Conservation (phyloP, 2,329 filamentous ascomycete genomes). For the Cladosporium sp. region DNA sequence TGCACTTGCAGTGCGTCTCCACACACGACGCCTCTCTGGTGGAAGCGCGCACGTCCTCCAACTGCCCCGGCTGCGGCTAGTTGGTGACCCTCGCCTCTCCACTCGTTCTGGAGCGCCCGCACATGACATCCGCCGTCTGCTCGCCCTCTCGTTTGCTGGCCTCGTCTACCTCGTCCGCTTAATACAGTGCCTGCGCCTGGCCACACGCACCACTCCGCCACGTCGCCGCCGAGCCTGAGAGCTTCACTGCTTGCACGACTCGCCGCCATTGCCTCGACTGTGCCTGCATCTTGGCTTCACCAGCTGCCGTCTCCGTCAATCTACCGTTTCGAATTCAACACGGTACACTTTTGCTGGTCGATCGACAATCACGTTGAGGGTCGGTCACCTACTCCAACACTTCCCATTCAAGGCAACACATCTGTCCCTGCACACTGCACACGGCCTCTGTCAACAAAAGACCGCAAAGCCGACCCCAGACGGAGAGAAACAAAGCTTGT, state of each 20-base stretch:
- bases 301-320: background rate
- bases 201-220: background rate
- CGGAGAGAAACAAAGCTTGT: slow-evolving; percentile 2
- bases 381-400: background rate
- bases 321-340: slow-evolving; percentile 1
- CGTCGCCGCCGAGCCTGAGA: slow-evolving; percentile 3
- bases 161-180: background rate
- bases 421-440: background rate
- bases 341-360: background rate
- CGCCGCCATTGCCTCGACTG: background rate
- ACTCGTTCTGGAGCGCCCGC: slow-evolving; percentile 9
- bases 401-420: background rate
- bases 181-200: background rate
- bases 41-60: background rate
- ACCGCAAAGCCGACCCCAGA: background rate
- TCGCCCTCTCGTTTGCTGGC: background rate
- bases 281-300: slow-evolving; percentile 8
- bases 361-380: background rate
- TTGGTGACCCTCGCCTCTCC: slow-evolving; percentile 4
- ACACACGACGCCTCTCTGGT: background rate
- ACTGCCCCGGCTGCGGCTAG: background rate
- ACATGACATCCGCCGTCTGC: slow-evolving; percentile 5
- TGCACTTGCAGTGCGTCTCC: background rate
- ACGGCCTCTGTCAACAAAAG: background rate
- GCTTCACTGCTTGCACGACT: background rate